A percentile compares a stretch with the other conserved stretches of the same genome.
Conservation (phyloP, 441 rosid genomes). For the Eruca vesicaria region DNA sequence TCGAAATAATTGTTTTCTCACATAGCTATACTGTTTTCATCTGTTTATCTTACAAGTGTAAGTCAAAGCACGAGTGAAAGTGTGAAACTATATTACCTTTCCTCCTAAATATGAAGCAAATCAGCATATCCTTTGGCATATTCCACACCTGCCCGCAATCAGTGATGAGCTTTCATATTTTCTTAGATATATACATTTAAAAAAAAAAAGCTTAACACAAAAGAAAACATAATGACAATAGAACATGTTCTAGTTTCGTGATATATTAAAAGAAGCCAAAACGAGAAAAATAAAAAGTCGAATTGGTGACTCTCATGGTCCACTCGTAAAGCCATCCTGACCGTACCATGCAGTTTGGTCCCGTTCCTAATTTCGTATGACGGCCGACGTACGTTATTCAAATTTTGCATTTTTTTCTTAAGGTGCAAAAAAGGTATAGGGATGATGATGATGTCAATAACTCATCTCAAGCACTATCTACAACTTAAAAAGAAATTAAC, state of each 20-base stretch:
- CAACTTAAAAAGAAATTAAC: background rate
- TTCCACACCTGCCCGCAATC: background rate
- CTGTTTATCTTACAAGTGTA: background rate
- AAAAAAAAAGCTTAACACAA: background rate
- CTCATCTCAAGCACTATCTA: background rate
- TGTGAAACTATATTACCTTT: background rate
- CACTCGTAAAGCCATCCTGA: conserved; percentile 3
- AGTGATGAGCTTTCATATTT: background rate
- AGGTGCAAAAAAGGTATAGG: background rate
- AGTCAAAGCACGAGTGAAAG: background rate
- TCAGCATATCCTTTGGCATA: conserved; percentile 37
- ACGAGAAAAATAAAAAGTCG: background rate
- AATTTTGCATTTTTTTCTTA: background rate
- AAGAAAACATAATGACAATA: background rate
- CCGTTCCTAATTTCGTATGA: conserved; percentile 15
- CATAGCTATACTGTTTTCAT: background rate
- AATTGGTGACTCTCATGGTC: conserved; percentile 23
- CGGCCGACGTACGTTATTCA: conserved; percentile 8
- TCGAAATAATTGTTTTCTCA: background rate
- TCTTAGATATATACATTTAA: conserved; percentile 7
- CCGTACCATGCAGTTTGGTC: conserved; percentile 34
- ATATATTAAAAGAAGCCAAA: conserved; percentile 11
- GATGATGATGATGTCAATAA: background rate
- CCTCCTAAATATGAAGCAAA: background rate
- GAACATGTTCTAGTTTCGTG: background rate